Evolutionary conservation across 495 filamentous ascomycete genomes (phyloP).

Genomic region (Bryoglossum gracile): DNA sequence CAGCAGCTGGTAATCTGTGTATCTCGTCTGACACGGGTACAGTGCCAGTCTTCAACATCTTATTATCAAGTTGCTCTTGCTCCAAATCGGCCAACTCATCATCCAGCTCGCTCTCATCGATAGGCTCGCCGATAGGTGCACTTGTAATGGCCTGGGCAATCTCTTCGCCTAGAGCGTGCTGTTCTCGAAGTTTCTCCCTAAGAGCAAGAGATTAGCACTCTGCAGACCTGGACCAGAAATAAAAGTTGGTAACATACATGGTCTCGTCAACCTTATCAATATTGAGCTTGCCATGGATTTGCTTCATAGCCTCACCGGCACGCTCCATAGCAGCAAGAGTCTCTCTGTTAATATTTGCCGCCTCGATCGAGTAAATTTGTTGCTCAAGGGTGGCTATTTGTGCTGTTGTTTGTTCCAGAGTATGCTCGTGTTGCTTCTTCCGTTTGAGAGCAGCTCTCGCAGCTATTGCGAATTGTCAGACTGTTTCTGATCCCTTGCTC

Average conservation of each 20-base stretch:
- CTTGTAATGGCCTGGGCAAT: slow-evolving; percentile 78
- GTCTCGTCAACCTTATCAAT: slow-evolving; percentile 90
- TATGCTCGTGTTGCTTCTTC: slow-evolving; percentile 90
- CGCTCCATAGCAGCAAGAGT: slow-evolving; percentile 91
- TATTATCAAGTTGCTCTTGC: slow-evolving; percentile 82
- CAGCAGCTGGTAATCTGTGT: slow-evolving; percentile 62
- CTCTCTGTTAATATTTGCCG: slow-evolving; percentile 97
- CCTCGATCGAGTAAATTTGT: slow-evolving; percentile 94
- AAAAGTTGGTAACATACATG: slow-evolving; percentile 60
- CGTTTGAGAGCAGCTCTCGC: slow-evolving; percentile 87
- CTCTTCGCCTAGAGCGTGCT: slow-evolving; percentile 87
- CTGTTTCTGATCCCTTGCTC: too few species aligned
- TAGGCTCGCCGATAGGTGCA: slow-evolving; percentile 57
- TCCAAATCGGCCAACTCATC: slow-evolving; percentile 69
- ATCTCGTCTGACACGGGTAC: slow-evolving; percentile 60
- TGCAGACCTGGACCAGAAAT: slow-evolving; percentile 10
- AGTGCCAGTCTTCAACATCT: slow-evolving; percentile 85
- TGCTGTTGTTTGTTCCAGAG: slow-evolving; percentile 77
- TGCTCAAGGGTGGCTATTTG: slow-evolving; percentile 90
- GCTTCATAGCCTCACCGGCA: slow-evolving; percentile 79
- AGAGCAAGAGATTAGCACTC: slow-evolving; percentile 18
- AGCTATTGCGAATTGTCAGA: slow-evolving; percentile 46
- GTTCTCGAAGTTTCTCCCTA: slow-evolving; percentile 90
- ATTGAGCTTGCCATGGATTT: slow-evolving; percentile 83
- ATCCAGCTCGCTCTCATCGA: slow-evolving; percentile 84